Base-by-base conservation (phyloP, 1,284 basidiomycete species). In the Marasmius fiardii region DNA sequence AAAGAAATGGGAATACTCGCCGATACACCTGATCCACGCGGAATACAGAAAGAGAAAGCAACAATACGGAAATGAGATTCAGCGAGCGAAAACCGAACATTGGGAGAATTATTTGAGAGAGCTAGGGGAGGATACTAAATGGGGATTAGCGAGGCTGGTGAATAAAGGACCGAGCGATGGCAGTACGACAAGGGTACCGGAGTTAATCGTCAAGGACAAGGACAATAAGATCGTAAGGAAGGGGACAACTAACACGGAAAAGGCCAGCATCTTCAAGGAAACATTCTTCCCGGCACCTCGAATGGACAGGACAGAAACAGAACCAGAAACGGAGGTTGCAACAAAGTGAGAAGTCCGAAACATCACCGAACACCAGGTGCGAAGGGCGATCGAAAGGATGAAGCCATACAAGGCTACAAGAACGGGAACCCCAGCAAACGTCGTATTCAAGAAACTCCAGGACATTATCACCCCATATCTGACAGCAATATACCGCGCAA, bases 181-280 rank as follows among this genome's bases (percentile, higher is more conserved):
- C 2, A 64, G 65, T 2, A 39, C 53, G 4, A 58, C 62, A 1
- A 26, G 64, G 2, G 66, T 74, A 1, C 70, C 70, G 0, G 63
- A 63, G 0, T 58, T 74, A 4, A 62, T 61, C 51, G 24, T 33
- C 1, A 62, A 18, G 14, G 34, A 47, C 4, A 28, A 52, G 3
- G 53, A 65, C 16, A 57, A 58, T 8, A n/a, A 11, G 7, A 34
- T 23, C 8, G 28, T 7, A 12, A 31, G 28, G 10, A 31, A 4
- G 28, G 34, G 69, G 62, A 71, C 72, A 52, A 69, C 65, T 31
- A 56, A 76, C 65, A 60, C 75, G 66, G 64, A 74, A 71, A 66
- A 74, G 63, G 55, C 74, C 74, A 41, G 81, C 64, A 49, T 73
- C 65, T 35, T 79, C 71, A 61, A 78, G 72, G 52, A 83, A 68